phyloP scores from a whole-genome alignment of 2,329 filamentous ascomycete species.

The Ascocoryne sarcoides region DNA sequence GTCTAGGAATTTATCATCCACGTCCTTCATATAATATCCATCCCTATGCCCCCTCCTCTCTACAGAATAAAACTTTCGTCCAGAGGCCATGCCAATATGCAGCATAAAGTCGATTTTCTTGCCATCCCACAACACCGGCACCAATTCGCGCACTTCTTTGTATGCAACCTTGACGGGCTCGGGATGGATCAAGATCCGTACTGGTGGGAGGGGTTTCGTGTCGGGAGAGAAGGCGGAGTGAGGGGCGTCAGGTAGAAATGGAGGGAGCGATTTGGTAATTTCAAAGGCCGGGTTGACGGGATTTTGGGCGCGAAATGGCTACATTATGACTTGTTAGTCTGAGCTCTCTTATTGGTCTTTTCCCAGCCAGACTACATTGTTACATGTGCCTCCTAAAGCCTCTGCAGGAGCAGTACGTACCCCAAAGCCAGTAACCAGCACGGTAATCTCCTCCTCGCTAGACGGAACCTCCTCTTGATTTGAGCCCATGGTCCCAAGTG shows the following conservation, averaged over 20 bases:
- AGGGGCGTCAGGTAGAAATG: constrained; percentile 43
- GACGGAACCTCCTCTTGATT: constrained; percentile 1
- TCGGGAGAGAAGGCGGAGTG: constrained; percentile 15
- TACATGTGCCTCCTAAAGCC: neutral
- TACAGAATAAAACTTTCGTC: constrained; percentile 55
- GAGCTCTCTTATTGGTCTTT: no score
- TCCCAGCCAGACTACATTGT: no score
- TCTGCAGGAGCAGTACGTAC: constrained; percentile 33
- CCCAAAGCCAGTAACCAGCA: constrained; percentile 54
- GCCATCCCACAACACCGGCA: constrained; percentile 46
- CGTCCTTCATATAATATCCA: constrained; percentile 61
- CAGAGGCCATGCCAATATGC: constrained; percentile 73
- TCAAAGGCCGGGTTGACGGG: constrained; percentile 74
- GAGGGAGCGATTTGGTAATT: constrained; percentile 61
- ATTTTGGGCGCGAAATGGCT: constrained; percentile 70
- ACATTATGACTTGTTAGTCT: neutral
- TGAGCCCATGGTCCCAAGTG: constrained; percentile 11
- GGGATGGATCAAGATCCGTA: constrained; percentile 57
- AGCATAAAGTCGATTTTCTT: constrained; percentile 54
- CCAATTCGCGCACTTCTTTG: constrained; percentile 49
- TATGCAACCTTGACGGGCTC: constrained; percentile 65
- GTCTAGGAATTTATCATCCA: constrained; percentile 51
- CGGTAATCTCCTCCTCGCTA: constrained; percentile 41
- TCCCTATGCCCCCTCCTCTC: constrained; percentile 64
- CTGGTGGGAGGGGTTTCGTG: constrained; percentile 32